Base-by-base conservation (phyloP, 164 flowering plant species). In the Amborella trichopoda region DNA sequence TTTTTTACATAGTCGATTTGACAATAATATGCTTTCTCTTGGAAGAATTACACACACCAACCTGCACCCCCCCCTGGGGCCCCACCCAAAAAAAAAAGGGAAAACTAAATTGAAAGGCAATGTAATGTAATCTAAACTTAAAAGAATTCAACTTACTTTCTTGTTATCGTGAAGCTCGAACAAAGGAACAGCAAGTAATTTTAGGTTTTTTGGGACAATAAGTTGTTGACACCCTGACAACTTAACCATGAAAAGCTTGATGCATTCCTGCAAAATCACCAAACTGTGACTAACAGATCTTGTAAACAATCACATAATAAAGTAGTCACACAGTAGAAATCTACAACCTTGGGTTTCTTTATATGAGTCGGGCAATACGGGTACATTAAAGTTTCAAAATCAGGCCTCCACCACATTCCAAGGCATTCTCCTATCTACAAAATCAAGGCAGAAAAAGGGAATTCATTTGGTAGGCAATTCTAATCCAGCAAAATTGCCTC, bases 361-460 rank as follows among this genome's bases (percentile, higher is more conserved):
- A 63, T 57, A 56, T 69, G 73, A 18, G 81, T 70, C 37, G 82
- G 72, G 55, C 71, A 65, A 66, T 64, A 69, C 10, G 87, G 90
- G 61, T 59, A 70, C 23, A 64, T 26, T 44, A 75, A 34, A 6
- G 83, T 66, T 40, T 80, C 96, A 57, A 78, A 86, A 47, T 77
- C 80, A 40, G 76, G 49, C 45, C 73, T 78, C 93, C 96, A 86
- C 93, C 93, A 86, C 76, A 63, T 74, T 28, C 93, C 93, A 42
- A 86, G 69, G 67, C 87, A 83, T 61, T 83, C 93, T 43, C 77
- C 80, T 9, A 83, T 77, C 96, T 86, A n/a, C n/a, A n/a, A n/a
- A n/a, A n/a, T n/a, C n/a, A n/a, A n/a, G n/a, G n/a, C n/a, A n/a
- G n/a, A n/a, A n/a, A n/a, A n/a, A n/a, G n/a, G n/a, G n/a, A n/a